Evolutionary conservation across 495 filamentous ascomycete genomes (phyloP), one percentile per base, ranked within the genome.

Genomic region (Hyaloscypha bicolor): DNA sequence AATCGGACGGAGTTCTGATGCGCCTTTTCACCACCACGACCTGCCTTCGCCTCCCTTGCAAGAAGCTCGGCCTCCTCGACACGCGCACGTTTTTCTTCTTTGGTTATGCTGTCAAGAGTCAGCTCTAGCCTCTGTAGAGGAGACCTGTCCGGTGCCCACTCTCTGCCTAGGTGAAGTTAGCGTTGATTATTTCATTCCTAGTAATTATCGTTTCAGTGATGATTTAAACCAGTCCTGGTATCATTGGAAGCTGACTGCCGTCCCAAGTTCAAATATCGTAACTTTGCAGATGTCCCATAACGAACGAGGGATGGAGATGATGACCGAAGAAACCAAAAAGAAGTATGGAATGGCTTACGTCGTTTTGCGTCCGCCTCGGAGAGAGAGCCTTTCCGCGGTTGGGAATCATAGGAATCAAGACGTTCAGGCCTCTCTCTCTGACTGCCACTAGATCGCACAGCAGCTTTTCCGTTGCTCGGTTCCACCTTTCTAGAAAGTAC

Each of bases 91-190:
- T 93, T 96, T 73, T 96, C 93, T 72, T 96, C 93, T 76, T 96
- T 97, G 75, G 89, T 96, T 71, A 97, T 93, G 75, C 91, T 92
- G 75, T 87, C 88, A 64, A 97, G 81, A 61, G 92, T 93, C 48
- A 90, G 86, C 79, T 97, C 95, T 62, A 99, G 86, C 76, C 88
- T 93, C 76, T 98, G 95, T 29, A 99, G 80, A 37, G 95, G 95
- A 58, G 94, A 97, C 60, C 91, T 87, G 73, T 93, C 90, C 29
- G 87, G 83, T 62, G 93, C 90, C 79, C 87, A 91, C 71, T 80
- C 78, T 79, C 77, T 83, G 22, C 51, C 62, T 64, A 29, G 3
- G 9, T 52, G 4, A 32, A 63, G 45, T 63, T 39, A 63, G 42
- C 51, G 25, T 53, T 33, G 30, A 53, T 33, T 22, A 19, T 48